Evolutionary conservation across 805 yeast genomes (phyloP), one percentile per base, ranked within the genome.

Genomic region (Kodamaea hsintzibuensis): DNA sequence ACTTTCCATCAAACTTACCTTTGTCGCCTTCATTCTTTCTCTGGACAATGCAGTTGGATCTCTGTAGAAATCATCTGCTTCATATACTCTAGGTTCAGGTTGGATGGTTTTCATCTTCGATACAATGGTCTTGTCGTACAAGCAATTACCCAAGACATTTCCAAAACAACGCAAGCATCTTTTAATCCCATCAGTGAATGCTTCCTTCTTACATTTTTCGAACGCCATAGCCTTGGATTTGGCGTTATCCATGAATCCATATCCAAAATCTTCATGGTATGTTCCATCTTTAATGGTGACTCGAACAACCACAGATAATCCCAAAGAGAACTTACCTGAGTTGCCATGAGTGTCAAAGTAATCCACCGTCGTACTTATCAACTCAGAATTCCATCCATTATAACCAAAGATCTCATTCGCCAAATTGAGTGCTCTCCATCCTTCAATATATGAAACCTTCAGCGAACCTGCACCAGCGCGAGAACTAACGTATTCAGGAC

Each of bases 391-490:
- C 96, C 96, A 89, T 1, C 95, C 95, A 63, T 88, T 84, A 61
- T 86, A 88, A 0, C 96, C 96, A 76, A 89, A 88, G 2, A 89
- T 84, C 60, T 85, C 87, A 62, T 89, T 89, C 12, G 96, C 96
- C 47, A 89, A 68, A 62, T 86, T 86, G 39, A 89, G 79, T 1
- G 89, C 93, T 64, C 83, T 86, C 91, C 93, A 88, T 1, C 96
- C 96, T 68, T 88, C 95, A 42, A 89, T 78, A 61, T 89, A 88
- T 1, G 88, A 83, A 3, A 89, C 89, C 52, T 80, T 76, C 46
- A 77, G 78, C 12, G 88, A 85, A 2, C 90, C 91, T 37, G 86
- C 90, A 2, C 91, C 92, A 7, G 91, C 84, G 47, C 96, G 74
- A 42, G 82, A 83, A 25, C 91, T 84, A 18, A 89, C 85, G 61